Evolutionary conservation across 352 stramenopile species (phyloP).

Genomic region (Globisporangium cederbergense): DNA sequence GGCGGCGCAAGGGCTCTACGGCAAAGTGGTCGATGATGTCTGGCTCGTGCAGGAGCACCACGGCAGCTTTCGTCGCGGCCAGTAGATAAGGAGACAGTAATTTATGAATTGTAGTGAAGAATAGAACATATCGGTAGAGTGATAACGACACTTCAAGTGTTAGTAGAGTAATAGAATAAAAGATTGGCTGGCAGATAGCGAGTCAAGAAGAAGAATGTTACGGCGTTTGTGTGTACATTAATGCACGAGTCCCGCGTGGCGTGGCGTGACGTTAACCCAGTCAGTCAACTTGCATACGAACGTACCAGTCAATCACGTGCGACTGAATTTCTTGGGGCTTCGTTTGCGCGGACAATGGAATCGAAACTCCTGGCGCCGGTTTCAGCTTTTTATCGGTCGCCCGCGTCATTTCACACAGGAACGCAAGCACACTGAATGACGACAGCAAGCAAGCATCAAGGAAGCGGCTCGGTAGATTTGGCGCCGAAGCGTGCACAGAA

Average conservation of each 20-base stretch:
- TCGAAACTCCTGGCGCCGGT: background rate
- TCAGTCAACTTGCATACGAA: background rate
- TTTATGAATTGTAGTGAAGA: background rate
- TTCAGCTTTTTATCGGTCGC: background rate
- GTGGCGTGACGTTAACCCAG: background rate
- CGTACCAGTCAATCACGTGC: background rate
- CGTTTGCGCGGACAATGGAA: background rate
- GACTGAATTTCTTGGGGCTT: background rate
- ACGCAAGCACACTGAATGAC: background rate
- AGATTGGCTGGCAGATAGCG: background rate
- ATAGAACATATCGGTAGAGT: too few relatives aligned
- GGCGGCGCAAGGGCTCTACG: constrained; percentile 65
- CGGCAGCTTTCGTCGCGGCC: constrained; percentile 61
- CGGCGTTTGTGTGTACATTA: background rate
- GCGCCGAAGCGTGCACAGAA: background rate
- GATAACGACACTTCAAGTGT: too few relatives aligned
- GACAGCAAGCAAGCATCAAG: background rate
- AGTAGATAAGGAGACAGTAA: background rate
- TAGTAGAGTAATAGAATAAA: background rate
- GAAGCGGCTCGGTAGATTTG: background rate
- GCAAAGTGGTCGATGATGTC: constrained; percentile 83
- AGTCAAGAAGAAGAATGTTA: background rate
- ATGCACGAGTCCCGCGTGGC: background rate
- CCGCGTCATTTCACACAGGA: background rate
- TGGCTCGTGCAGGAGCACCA: constrained; percentile 89